These are phyloP conservation scores for Fonsecaea monophora DNA, from an alignment of 2,329 filamentous ascomycete species.

Conservation along the genomic window DNA sequence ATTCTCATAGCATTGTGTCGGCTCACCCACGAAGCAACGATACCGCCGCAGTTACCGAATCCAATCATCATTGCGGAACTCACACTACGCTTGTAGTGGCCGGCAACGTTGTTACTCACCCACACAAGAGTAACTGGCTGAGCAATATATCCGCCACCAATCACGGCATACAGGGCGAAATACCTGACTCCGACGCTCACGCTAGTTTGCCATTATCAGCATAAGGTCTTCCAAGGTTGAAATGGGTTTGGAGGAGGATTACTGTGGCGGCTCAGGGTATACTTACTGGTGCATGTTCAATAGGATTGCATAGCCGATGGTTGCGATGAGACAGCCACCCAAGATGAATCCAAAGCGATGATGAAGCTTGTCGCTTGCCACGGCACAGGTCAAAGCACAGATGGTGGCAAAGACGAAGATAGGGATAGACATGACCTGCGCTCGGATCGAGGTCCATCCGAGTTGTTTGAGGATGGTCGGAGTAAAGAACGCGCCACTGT, in stretches of 20 bases:
- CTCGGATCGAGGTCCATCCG: slow-evolving; percentile 43
- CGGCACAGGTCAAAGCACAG: slow-evolving; percentile 42
- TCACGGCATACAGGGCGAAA: slow-evolving; percentile 41
- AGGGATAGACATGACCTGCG: slow-evolving; percentile 48
- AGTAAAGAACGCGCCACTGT: slow-evolving; percentile 46
- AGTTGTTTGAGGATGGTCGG: slow-evolving; percentile 47
- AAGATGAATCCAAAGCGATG: slow-evolving; percentile 49
- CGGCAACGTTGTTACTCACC: slow-evolving; percentile 44
- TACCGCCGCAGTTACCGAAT: slow-evolving; percentile 45
- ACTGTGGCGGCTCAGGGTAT: not conserved
- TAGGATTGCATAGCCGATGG: slow-evolving; percentile 47
- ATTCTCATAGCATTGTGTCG: no score
- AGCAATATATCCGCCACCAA: slow-evolving; percentile 45
- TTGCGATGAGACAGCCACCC: slow-evolving; percentile 45
- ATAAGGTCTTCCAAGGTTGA: not conserved
- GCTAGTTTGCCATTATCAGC: not conserved
- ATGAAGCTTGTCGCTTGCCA: slow-evolving; percentile 43
- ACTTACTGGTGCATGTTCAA: slow-evolving; percentile 41
- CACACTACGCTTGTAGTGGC: slow-evolving; percentile 44
- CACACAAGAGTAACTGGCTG: slow-evolving; percentile 43
- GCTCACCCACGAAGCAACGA: slow-evolving; percentile 43
- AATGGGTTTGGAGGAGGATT: not conserved
- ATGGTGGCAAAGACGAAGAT: slow-evolving; percentile 45
- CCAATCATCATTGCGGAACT: slow-evolving; percentile 43
- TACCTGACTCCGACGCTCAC: slow-evolving; percentile 42